These are phyloP conservation scores for Micromonas commoda DNA, from an alignment of 139 green algal genomes.

Conservation along the genomic window DNA sequence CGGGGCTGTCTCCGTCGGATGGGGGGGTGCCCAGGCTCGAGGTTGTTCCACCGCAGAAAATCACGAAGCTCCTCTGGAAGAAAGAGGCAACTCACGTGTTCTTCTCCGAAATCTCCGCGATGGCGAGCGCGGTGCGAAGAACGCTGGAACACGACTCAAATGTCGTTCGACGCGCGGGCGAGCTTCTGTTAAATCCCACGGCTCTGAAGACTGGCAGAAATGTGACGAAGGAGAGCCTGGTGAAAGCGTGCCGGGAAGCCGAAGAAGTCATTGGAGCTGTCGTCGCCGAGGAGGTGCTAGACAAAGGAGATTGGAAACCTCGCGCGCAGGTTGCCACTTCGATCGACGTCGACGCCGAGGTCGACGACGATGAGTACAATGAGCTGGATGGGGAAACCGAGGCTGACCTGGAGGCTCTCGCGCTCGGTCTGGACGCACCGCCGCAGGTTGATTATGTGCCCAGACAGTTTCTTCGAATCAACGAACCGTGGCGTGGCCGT, in stretches of 20 bases:
- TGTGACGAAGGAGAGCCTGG: background rate
- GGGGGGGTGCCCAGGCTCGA: constrained; percentile 6
- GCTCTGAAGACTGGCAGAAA: background rate
- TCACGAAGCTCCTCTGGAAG: background rate
- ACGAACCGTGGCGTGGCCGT: constrained; percentile 19
- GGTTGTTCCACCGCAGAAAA: background rate
- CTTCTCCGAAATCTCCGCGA: constrained; percentile 11
- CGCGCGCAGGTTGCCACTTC: background rate
- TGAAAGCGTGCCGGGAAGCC: background rate
- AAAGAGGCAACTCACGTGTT: constrained; percentile 6
- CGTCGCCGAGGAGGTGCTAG: background rate
- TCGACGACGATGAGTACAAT: background rate
- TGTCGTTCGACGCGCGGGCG: background rate
- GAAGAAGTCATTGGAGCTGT: background rate
- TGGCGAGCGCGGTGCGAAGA: background rate
- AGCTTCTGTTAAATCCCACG: background rate
- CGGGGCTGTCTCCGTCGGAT: background rate
- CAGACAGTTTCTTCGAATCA: background rate
- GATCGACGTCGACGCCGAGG: background rate
- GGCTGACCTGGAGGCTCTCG: background rate
- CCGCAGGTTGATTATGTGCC: background rate
- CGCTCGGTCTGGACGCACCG: background rate
- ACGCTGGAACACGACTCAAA: background rate
- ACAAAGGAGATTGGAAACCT: background rate
- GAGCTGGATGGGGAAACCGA: background rate